Percentiles rank a stretch among this genome's conserved stretches.
Evolutionary conservation across 805 yeast genomes (phyloP).

Genomic region (Cyberlindnera euphorbiae): DNA sequence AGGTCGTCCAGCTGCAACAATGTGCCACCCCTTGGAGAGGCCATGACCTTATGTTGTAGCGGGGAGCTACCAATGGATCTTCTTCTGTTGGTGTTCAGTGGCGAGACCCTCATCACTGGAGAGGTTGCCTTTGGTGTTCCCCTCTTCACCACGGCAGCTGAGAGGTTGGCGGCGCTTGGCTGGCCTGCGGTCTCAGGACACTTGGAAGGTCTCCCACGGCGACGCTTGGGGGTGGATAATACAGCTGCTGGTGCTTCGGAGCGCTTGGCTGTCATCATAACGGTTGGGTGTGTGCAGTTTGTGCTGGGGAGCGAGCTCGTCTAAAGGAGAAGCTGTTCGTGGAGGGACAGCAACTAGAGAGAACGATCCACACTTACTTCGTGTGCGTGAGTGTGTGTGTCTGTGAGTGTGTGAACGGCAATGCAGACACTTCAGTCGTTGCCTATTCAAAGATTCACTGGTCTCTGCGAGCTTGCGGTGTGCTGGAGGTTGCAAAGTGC

Average conservation of each 20-base stretch:
- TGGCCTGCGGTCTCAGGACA: conserved; percentile 5
- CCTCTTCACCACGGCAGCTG: conserved; percentile 26
- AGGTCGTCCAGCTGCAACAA: conserved; percentile 16
- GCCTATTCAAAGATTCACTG: too few relatives aligned
- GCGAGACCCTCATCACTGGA: conserved; percentile 28
- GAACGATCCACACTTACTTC: too few relatives aligned
- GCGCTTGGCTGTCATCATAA: not conserved
- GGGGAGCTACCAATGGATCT: conserved; percentile 14
- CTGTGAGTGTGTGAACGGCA: too few relatives aligned
- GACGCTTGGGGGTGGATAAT: conserved; percentile 25
- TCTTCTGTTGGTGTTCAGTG: conserved; percentile 5
- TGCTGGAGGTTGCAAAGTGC: too few relatives aligned
- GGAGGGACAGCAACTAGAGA: too few relatives aligned
- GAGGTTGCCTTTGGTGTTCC: conserved; percentile 26
- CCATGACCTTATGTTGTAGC: conserved; percentile 7
- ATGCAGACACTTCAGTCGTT: too few relatives aligned
- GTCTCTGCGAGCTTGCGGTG: too few relatives aligned
- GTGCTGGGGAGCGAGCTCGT: too few relatives aligned
- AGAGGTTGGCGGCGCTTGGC: conserved; percentile 22
- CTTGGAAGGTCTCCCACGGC: conserved; percentile 28
- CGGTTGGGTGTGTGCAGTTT: too few relatives aligned
- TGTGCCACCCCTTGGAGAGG: conserved; percentile 26
- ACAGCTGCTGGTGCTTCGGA: not conserved
- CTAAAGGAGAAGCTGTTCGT: too few relatives aligned
- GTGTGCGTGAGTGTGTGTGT: too few relatives aligned